Evolutionary conservation across 1,139 yeast species (phyloP), one percentile per base, ranked within the genome.

Genomic region (Suhomyces bolitotheri): DNA sequence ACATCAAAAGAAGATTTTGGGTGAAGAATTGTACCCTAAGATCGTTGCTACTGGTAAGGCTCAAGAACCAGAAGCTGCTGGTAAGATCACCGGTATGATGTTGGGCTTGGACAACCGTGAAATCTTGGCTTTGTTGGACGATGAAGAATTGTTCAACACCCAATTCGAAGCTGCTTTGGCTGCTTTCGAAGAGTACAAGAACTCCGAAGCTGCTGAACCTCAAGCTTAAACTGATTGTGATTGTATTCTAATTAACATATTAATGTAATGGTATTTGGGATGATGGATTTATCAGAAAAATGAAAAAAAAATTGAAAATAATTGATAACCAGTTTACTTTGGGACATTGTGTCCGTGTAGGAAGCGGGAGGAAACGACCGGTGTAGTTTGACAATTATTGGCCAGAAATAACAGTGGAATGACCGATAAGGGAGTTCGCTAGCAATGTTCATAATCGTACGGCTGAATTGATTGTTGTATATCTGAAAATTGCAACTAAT

Each of bases 41-140:
- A 85, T 94, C 60, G 82, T 84, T 51, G 81, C 90, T 53, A 86
- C 92, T 60, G 95, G 95, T 61, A 82, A 85, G 65, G 82, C 81
- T 47, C 77, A 76, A 56, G 95, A 87, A 61, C 87, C 87, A 46
- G 96, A 88, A 69, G 90, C 96, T 61, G 97, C 97, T 53, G 96
- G 97, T 72, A 92, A 90, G 78, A 89, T 92, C 64, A 92, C 99
- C 53, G 98, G 97, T 74, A 92, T 92, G 98, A 82, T 92, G 76
- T 80, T 92, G 63, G 97, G 90, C 64, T 82, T 92, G 80, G 95
- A 89, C 61, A 87, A 86, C 70, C 80, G 81, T 60, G 97, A 92
- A 72, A 86, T 94, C 56, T 72, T 90, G 61, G 84, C 86, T 47
- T 77, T 92, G 64, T 80, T 87, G 64, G 92, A 84, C 59, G 95